Evolutionary conservation across 2,329 filamentous ascomycete species (phyloP).

Genomic region (Aspergillus sp.): DNA sequence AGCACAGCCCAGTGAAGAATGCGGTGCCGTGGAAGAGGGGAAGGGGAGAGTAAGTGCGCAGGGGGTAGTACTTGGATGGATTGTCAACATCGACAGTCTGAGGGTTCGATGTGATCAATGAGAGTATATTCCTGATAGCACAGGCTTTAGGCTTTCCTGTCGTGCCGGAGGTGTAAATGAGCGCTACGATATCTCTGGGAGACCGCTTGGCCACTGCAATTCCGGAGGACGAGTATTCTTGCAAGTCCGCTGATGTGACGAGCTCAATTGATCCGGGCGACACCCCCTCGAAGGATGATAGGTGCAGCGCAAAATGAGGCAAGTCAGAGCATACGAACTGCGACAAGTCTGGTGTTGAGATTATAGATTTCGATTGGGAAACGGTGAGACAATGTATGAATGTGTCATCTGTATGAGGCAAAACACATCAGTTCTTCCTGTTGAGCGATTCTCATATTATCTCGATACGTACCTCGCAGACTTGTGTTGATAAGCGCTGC

Average conservation of each 20-base stretch:
- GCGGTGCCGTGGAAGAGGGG: constrained; percentile 46
- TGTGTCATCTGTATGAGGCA: constrained; percentile 32
- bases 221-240: constrained; percentile 17
- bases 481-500: constrained; percentile 43
- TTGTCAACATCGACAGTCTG: constrained; percentile 30
- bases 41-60: constrained; percentile 43
- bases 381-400: constrained; percentile 41
- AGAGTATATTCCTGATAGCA: constrained; percentile 34
- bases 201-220: constrained; percentile 26
- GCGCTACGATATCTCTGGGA: constrained; percentile 27
- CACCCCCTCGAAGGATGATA: constrained; percentile 30
- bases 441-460: not conserved
- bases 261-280: constrained; percentile 17
- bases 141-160: constrained; percentile 44
- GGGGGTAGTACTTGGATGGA: constrained; percentile 36
- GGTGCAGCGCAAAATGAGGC: constrained; percentile 32
- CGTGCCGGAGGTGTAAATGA: constrained; percentile 46
- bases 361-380: constrained; percentile 34
- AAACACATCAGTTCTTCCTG: not conserved
- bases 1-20: constrained; percentile 40
- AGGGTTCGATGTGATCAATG: constrained; percentile 32
- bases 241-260: constrained; percentile 19
- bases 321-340: constrained; percentile 27
- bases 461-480: constrained; percentile 33
- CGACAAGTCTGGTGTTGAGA: constrained; percentile 41